A percentile compares a stretch with the other conserved stretches of the same genome.
Conservation (phyloP, 2,329 filamentous ascomycete species). For the Lomentospora prolificans region DNA sequence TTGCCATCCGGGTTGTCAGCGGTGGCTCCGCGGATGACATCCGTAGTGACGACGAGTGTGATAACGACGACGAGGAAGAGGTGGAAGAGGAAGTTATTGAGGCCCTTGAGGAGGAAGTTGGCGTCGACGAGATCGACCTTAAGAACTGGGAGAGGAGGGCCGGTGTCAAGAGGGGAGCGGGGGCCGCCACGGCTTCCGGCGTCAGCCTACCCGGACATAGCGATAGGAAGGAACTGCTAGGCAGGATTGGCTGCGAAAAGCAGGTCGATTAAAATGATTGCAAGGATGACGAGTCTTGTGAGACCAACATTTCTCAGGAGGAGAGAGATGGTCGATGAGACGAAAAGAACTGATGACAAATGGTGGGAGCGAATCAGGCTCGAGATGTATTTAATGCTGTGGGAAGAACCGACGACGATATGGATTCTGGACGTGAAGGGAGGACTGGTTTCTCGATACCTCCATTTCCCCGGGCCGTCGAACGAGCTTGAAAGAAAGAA, state of each 20-base stretch:
- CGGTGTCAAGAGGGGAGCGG: slow-evolving; percentile 25
- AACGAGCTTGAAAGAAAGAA: too few species aligned
- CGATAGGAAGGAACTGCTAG: slow-evolving; percentile 71
- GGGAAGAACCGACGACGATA: neutral
- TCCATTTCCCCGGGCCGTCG: too few species aligned
- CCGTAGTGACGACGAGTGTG: slow-evolving; percentile 77
- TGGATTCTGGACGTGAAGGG: too few species aligned
- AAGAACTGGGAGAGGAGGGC: slow-evolving; percentile 52
- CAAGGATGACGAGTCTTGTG: neutral
- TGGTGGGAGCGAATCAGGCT: neutral
- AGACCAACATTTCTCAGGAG: too few species aligned
- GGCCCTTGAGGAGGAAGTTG: slow-evolving; percentile 63
- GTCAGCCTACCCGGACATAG: slow-evolving; percentile 62
- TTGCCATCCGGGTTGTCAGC: slow-evolving; percentile 69
- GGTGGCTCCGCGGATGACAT: slow-evolving; percentile 75
- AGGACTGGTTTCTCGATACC: neutral
- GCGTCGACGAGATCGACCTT: slow-evolving; percentile 60
- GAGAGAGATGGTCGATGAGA: too few species aligned
- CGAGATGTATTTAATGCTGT: neutral
- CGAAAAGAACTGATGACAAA: too few species aligned
- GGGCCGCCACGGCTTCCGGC: slow-evolving; percentile 37
- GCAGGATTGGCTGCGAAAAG: slow-evolving; percentile 76
- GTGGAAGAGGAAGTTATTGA: slow-evolving; percentile 46
- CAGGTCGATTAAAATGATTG: slow-evolving; percentile 23
- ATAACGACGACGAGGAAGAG: slow-evolving; percentile 55